Evolutionary conservation across 129 eudicot species (phyloP).

Genomic region (Helianthus tuberosus): DNA sequence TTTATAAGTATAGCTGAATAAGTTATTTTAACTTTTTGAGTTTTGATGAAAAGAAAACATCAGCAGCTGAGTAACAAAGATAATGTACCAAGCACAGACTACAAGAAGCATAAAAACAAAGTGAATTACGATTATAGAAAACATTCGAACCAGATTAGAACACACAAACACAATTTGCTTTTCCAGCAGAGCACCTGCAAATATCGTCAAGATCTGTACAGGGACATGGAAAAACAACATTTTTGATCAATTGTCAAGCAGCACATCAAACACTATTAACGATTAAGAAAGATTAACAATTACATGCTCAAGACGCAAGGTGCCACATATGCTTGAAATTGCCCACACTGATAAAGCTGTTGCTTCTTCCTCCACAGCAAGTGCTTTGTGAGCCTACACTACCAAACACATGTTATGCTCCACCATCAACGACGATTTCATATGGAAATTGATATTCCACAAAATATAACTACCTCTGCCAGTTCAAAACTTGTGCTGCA

Average conservation of each 20-base stretch:
- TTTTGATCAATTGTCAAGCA: not conserved
- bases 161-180: constrained; percentile 88
- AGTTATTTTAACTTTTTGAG: not conserved
- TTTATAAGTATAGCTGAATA: not conserved
- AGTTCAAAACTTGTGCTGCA: constrained; percentile 83
- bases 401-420: constrained; percentile 17
- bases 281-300: constrained; percentile 15
- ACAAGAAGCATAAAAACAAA: constrained; percentile 4
- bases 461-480: constrained; percentile 64
- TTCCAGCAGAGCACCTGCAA: constrained; percentile 95
- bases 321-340: constrained; percentile 86
- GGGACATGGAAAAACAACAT: constrained; percentile 11
- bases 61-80: not conserved
- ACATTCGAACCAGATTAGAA: constrained; percentile 69
- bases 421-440: constrained; percentile 7
- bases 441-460: not conserved
- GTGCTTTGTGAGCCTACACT: constrained; percentile 70
- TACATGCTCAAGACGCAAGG: constrained; percentile 95
- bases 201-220: constrained; percentile 79
- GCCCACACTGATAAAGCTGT: constrained; percentile 90
- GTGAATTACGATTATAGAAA: constrained; percentile 12
- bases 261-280: not conserved
- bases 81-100: not conserved
- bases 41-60: not conserved
- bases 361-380: constrained; percentile 94